Evolutionary conservation across 371 early-diverging fungal species (phyloP).

Genomic region (Apophysomyces variabilis): DNA sequence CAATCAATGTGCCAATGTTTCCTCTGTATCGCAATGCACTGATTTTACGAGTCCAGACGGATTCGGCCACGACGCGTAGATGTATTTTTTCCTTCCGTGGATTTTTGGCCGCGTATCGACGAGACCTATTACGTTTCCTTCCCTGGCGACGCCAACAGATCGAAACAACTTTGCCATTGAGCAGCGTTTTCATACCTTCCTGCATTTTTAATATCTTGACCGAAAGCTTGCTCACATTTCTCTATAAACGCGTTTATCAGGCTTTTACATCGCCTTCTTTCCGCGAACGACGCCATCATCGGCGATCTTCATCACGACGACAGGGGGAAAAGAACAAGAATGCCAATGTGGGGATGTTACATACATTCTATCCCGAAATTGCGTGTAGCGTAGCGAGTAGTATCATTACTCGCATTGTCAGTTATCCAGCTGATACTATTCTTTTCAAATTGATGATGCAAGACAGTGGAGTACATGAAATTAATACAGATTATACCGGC

Average conservation of each 20-base stretch:
- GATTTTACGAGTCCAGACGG: slow-evolving; percentile 56
- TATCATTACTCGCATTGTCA: slow-evolving; percentile 51
- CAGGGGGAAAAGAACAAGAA: slow-evolving; percentile 19
- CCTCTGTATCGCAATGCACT: slow-evolving; percentile 61
- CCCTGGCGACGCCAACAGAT: slow-evolving; percentile 12
- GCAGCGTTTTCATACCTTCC: slow-evolving; percentile 56
- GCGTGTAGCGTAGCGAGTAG: slow-evolving; percentile 60
- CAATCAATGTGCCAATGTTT: slow-evolving; percentile 55
- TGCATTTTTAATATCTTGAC: slow-evolving; percentile 52
- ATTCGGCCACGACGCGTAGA: slow-evolving; percentile 27
- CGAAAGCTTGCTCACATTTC: slow-evolving; percentile 54
- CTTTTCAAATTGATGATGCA: slow-evolving; percentile 60
- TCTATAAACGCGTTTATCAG: slow-evolving; percentile 48
- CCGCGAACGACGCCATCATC: slow-evolving; percentile 24
- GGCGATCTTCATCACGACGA: slow-evolving; percentile 21
- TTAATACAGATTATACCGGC: slow-evolving; percentile 49
- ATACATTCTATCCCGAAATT: slow-evolving; percentile 64
- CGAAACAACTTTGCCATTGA: slow-evolving; percentile 22
- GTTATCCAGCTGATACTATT: slow-evolving; percentile 60
- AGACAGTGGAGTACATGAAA: slow-evolving; percentile 47
- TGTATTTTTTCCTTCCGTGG: slow-evolving; percentile 37
- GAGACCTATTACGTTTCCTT: slow-evolving; percentile 48
- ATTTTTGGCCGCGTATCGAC: slow-evolving; percentile 46
- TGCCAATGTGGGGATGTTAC: slow-evolving; percentile 39
- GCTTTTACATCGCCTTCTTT: neutral